phyloP scores from a whole-genome alignment of 805 yeast genomes.

The Kodamaea nitidulidarum region DNA sequence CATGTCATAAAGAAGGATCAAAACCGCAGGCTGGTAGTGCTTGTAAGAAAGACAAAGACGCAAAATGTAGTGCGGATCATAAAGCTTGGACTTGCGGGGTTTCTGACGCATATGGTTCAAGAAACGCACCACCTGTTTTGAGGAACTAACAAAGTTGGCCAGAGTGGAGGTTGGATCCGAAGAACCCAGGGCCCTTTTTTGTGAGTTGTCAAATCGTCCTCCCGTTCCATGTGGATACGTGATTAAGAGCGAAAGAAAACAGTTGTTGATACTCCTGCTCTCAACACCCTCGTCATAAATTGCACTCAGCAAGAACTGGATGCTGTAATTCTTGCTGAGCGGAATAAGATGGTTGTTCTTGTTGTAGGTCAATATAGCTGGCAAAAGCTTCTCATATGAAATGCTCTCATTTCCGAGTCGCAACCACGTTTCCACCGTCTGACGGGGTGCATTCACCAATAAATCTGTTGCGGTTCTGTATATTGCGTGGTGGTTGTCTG shows the following conservation, averaged over 20 bases:
- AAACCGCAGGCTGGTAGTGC: constrained; percentile 63
- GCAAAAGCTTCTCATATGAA: constrained; percentile 63
- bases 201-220: too few species aligned
- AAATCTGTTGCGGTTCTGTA: constrained; percentile 69
- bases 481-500: constrained; percentile 31
- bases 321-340: constrained; percentile 54
- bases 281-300: constrained; percentile 36
- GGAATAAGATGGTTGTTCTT: constrained; percentile 39
- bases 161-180: too few species aligned
- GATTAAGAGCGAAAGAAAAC: constrained; percentile 64
- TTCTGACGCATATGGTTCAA: constrained; percentile 24
- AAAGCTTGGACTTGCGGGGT: constrained; percentile 20
- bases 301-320: constrained; percentile 58
- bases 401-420: constrained; percentile 40
- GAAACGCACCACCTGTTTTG: constrained; percentile 30
- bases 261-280: constrained; percentile 56
- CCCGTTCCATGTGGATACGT: too few species aligned
- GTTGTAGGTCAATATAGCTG: constrained; percentile 71
- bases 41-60: constrained; percentile 63
- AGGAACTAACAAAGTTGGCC: too few species aligned
- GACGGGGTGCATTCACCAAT: constrained; percentile 60
- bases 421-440: constrained; percentile 79
- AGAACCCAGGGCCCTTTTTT: too few species aligned
- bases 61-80: constrained; percentile 71
- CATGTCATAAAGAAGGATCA: constrained; percentile 61